phyloP scores from a whole-genome alignment of 2,329 filamentous ascomycete species.

The Lanzia echinophila region DNA sequence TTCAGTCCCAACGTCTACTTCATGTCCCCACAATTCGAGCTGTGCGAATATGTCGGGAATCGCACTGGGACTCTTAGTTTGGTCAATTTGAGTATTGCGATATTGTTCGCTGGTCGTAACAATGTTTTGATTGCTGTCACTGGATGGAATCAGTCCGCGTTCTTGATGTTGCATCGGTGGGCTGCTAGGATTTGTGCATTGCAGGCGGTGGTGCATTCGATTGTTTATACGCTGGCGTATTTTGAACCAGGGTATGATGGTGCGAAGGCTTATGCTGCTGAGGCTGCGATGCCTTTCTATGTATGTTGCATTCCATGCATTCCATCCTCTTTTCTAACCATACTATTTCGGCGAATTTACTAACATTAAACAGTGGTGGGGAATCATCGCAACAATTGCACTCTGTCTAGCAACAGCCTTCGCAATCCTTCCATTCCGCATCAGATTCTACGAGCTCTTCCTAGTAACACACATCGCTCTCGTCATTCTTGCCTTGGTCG shows the following conservation, averaged over 20 bases:
- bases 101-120: constrained; percentile 13
- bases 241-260: constrained; percentile 11
- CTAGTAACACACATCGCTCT: constrained; percentile 14
- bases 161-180: constrained; percentile 43
- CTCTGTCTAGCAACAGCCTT: constrained; percentile 19
- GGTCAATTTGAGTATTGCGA: constrained; percentile 6
- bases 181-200: constrained; percentile 38
- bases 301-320: background rate
- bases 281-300: background rate
- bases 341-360: too few relatives aligned
- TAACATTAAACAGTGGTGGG: constrained; percentile 26
- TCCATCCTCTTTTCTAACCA: background rate
- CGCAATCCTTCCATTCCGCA: constrained; percentile 33
- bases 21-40: constrained; percentile 26
- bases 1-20: constrained; percentile 11
- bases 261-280: background rate
- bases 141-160: constrained; percentile 42
- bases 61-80: constrained; percentile 10
- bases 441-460: constrained; percentile 18
- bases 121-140: constrained; percentile 14
- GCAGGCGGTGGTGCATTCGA: constrained; percentile 40
- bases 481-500: constrained; percentile 10
- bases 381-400: constrained; percentile 34
- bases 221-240: constrained; percentile 35
- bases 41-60: constrained; percentile 19